Conservation (phyloP, 2,329 filamentous ascomycete genomes). For the Monosporascus sp. region DNA sequence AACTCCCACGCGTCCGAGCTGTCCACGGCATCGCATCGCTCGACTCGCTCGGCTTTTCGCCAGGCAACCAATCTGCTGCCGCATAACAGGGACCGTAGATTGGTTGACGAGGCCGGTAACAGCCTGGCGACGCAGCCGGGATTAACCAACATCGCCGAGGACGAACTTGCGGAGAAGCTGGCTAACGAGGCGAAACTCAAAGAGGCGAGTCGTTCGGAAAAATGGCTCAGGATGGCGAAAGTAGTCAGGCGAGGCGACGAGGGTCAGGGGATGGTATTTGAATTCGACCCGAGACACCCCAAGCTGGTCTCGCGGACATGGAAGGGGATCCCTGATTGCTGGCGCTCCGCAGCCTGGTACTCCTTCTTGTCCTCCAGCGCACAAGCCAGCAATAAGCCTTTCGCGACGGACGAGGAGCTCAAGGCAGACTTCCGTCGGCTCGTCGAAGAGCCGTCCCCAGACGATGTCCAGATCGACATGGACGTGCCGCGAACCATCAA, state of each 20-base stretch:
- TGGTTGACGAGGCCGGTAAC: conserved; percentile 61
- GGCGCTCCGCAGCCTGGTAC: conserved; percentile 91
- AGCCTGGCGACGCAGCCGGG: conserved; percentile 59
- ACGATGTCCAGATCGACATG: conserved; percentile 95
- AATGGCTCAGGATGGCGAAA: conserved; percentile 64
- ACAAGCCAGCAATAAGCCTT: conserved; percentile 52
- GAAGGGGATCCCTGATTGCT: conserved; percentile 97
- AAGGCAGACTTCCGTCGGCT: conserved; percentile 67
- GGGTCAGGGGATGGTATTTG: conserved; percentile 58
- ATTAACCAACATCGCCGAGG: conserved; percentile 50
- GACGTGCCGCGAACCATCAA: conserved; percentile 94
- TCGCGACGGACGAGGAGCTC: conserved; percentile 65
- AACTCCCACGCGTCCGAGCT: conserved; percentile 51
- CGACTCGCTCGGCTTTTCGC: conserved; percentile 50
- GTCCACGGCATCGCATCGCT: conserved; percentile 47
- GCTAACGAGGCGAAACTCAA: conserved; percentile 56
- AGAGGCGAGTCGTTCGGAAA: conserved; percentile 58
- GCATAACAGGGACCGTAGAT: conserved; percentile 55
- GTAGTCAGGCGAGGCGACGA: conserved; percentile 45
- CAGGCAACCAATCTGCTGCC: conserved; percentile 56
- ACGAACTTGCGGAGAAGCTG: conserved; percentile 46
- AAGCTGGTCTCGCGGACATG: conserved; percentile 88
- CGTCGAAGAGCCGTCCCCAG: conserved; percentile 69
- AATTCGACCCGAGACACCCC: conserved; percentile 77
- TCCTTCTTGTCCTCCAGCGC: conserved; percentile 81